Conservation (phyloP, 2,329 filamentous ascomycete genomes). For the Parafenestella ontariensis region DNA sequence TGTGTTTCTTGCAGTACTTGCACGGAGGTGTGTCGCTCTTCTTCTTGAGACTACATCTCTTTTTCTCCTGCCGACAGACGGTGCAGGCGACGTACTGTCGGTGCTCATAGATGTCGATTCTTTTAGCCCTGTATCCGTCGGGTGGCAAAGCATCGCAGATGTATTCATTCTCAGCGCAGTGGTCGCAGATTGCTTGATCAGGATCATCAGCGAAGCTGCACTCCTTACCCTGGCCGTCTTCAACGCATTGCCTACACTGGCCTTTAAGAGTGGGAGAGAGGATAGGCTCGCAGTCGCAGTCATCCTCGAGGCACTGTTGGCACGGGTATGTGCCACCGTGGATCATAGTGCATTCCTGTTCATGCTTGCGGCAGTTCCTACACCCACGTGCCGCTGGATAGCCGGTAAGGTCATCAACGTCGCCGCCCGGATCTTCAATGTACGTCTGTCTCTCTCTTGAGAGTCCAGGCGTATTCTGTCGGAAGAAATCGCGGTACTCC, state of each 20-base stretch:
- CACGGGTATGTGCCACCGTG: conserved; percentile 39
- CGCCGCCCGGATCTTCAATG: conserved; percentile 30
- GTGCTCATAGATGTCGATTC: conserved; percentile 28
- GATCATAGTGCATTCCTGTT: conserved; percentile 33
- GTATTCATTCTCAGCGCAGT: conserved; percentile 21
- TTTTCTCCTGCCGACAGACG: conserved; percentile 35
- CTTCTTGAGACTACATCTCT: conserved; percentile 41
- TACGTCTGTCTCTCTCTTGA: conserved; percentile 16
- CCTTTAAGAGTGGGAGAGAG: conserved; percentile 39
- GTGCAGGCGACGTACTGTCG: conserved; percentile 33
- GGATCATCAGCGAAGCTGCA: conserved; percentile 34
- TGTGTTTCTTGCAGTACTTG: conserved; percentile 36
- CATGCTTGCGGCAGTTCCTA: conserved; percentile 36
- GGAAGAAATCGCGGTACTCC: conserved; percentile 10
- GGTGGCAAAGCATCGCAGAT: conserved; percentile 25
- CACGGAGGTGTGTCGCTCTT: conserved; percentile 41
- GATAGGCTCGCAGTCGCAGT: conserved; percentile 43
- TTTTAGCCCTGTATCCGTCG: conserved; percentile 20
- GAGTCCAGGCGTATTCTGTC: conserved; percentile 18
- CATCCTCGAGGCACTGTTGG: conserved; percentile 20
- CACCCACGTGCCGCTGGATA: conserved; percentile 47
- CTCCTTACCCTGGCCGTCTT: conserved; percentile 5
- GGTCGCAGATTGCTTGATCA: conserved; percentile 24
- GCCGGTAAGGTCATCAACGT: conserved; percentile 40
- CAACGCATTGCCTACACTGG: conserved; percentile 39